phyloP scores from a whole-genome alignment of 331 rosid species.

The Acacia concinna region DNA sequence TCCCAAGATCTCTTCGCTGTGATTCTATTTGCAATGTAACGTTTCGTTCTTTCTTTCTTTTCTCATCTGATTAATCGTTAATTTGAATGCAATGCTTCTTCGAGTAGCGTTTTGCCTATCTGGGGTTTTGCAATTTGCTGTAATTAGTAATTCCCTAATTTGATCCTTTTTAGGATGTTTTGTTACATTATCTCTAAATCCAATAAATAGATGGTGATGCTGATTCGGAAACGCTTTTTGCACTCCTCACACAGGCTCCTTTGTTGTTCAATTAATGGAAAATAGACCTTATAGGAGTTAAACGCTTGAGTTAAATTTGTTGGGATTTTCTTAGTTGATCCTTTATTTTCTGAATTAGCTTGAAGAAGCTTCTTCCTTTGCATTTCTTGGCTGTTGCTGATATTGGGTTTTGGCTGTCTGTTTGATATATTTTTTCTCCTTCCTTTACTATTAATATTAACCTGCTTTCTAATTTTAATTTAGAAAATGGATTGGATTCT shows the following conservation, averaged over 20 bases:
- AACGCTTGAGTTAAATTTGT: background rate
- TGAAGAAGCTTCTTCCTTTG: background rate
- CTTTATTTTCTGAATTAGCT: background rate
- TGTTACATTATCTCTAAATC: background rate
- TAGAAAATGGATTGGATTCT: background rate
- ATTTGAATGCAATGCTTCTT: background rate
- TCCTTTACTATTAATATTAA: background rate
- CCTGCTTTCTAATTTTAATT: background rate
- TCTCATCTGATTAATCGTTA: background rate
- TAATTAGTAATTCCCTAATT: too few species aligned
- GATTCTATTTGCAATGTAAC: slow-evolving; percentile 20
- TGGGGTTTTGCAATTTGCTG: slow-evolving; percentile 14
- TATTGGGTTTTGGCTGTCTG: background rate
- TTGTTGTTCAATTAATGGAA: background rate
- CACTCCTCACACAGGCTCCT: background rate
- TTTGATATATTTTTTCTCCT: background rate
- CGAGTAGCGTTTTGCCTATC: background rate
- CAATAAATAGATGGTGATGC: background rate
- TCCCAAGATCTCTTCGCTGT: background rate
- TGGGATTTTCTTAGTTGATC: background rate
- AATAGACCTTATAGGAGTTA: background rate
- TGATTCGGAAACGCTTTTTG: background rate
- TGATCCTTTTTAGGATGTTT: background rate
- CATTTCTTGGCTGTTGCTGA: background rate
- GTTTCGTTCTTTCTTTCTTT: background rate